These are phyloP conservation scores for Phytophthora hibernalis DNA, from an alignment of 352 stramenopile genomes.

Conservation along the genomic window DNA sequence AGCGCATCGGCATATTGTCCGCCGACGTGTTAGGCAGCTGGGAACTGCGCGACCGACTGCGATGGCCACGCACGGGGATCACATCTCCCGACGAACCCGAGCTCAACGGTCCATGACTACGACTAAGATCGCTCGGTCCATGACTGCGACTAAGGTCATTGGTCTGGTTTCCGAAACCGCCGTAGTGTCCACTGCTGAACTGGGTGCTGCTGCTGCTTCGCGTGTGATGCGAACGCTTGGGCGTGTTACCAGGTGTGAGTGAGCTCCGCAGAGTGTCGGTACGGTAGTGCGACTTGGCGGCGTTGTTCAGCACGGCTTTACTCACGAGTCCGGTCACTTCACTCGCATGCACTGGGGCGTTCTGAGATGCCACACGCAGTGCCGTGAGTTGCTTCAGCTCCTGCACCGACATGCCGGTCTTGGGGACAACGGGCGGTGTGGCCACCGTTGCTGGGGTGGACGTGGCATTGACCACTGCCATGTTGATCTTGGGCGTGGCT, in stretches of 20 bases:
- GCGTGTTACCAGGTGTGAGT: slow-evolving; percentile 59
- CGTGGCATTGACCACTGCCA: slow-evolving; percentile 56
- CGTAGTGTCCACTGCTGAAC: slow-evolving; percentile 32
- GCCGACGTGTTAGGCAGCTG: slow-evolving; percentile 45
- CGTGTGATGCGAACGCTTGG: slow-evolving; percentile 51
- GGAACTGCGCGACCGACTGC: slow-evolving; percentile 62
- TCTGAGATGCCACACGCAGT: slow-evolving; percentile 79
- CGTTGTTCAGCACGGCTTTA: slow-evolving; percentile 79
- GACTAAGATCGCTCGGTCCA: slow-evolving; percentile 34
- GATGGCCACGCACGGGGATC: slow-evolving; percentile 50
- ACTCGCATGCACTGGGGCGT: slow-evolving; percentile 60
- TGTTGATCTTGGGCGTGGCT: slow-evolving; percentile 72
- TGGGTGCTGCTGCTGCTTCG: slow-evolving; percentile 44
- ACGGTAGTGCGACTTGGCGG: slow-evolving; percentile 82
- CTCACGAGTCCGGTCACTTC: slow-evolving; percentile 78
- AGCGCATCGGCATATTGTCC: slow-evolving; percentile 57
- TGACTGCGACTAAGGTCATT: slow-evolving; percentile 38
- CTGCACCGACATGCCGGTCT: slow-evolving; percentile 88
- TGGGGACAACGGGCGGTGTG: slow-evolving; percentile 59
- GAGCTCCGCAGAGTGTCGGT: slow-evolving; percentile 67
- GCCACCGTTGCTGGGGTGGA: slow-evolving; percentile 31
- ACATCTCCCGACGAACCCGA: slow-evolving; percentile 35
- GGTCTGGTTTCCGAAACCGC: slow-evolving; percentile 33
- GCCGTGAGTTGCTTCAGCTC: slow-evolving; percentile 88
- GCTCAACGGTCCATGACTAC: slow-evolving; percentile 37